Percentiles rank a stretch among this genome's conserved stretches.
These are phyloP conservation scores for Pichia occidentalis DNA, from an alignment of 805 yeast species.

Conservation along the genomic window DNA sequence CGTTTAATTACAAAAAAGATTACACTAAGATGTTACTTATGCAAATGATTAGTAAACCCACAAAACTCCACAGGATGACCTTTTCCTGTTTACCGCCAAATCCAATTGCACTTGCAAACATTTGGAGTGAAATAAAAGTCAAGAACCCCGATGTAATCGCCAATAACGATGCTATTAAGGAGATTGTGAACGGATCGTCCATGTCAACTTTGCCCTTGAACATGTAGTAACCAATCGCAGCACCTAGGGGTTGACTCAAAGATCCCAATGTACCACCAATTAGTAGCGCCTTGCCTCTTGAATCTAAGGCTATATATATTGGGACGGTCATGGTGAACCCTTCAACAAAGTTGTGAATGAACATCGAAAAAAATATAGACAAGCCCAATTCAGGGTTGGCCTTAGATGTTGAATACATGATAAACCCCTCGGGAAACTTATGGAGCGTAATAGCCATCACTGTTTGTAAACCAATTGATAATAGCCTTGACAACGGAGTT, in stretches of 20 bases:
- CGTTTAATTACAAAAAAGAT: constrained; percentile 14
- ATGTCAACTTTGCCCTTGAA: constrained; percentile 34
- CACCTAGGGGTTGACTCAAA: constrained; percentile 85
- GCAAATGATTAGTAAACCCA: constrained; percentile 55
- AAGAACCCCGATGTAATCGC: constrained; percentile 80
- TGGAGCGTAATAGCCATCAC: constrained; percentile 81
- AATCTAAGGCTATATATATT: constrained; percentile 66
- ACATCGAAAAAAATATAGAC: constrained; percentile 74
- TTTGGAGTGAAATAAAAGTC: constrained; percentile 72
- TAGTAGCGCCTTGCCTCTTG: constrained; percentile 53
- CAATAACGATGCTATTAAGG: constrained; percentile 57
- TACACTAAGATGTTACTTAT: constrained; percentile 32
- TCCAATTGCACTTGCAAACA: constrained; percentile 76
- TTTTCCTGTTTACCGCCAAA: constrained; percentile 67
- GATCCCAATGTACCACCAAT: constrained; percentile 72
- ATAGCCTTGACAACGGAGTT: constrained; percentile 68
- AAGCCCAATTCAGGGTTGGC: constrained; percentile 68
- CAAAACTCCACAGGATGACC: constrained; percentile 52
- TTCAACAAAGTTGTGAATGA: constrained; percentile 87
- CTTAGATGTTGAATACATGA: constrained; percentile 70
- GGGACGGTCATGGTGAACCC: constrained; percentile 95
- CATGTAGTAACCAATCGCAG: constrained; percentile 53
- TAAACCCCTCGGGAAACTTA: constrained; percentile 92
- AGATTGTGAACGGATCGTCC: constrained; percentile 32
- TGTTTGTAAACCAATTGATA: constrained; percentile 87